Evolutionary conservation across 768 basidiomycete genomes (phyloP).

Genomic region (Leucogyrophana mollusca): DNA sequence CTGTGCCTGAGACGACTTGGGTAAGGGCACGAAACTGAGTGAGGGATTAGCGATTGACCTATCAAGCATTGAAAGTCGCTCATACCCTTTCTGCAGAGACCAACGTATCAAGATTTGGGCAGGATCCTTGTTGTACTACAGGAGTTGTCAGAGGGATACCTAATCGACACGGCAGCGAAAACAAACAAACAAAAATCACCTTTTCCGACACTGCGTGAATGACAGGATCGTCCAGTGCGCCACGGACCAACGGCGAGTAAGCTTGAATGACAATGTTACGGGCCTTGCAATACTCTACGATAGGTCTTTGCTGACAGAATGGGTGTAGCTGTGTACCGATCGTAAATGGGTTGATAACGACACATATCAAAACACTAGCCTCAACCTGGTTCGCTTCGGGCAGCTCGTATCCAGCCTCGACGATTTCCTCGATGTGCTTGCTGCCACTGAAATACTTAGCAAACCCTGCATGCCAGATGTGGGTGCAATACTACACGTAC

Average conservation of each 20-base stretch:
- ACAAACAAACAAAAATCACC: conserved; percentile 31
- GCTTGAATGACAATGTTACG: conserved; percentile 39
- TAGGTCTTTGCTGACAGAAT: conserved; percentile 35
- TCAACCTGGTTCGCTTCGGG: conserved; percentile 30
- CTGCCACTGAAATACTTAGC: conserved; percentile 17
- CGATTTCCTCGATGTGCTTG: conserved; percentile 25
- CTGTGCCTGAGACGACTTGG: conserved; percentile 43
- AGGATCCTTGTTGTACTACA: conserved; percentile 51
- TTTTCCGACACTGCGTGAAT: conserved; percentile 52
- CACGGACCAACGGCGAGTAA: conserved; percentile 34
- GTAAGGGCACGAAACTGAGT: conserved; percentile 43
- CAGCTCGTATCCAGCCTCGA: conserved; percentile 20
- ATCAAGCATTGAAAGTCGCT: conserved; percentile 4
- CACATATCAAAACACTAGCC: conserved; percentile 11
- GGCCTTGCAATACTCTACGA: conserved; percentile 33
- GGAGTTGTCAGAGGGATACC: neutral
- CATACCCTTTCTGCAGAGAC: conserved; percentile 77
- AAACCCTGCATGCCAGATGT: neutral
- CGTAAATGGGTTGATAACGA: conserved; percentile 6
- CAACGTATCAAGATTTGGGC: conserved; percentile 84
- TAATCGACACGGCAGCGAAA: too few species aligned
- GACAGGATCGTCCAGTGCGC: conserved; percentile 45
- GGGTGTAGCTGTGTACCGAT: conserved; percentile 23
- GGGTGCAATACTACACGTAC: conserved; percentile 26
- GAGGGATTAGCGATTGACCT: conserved; percentile 1